Base-by-base conservation (phyloP, 805 yeast species). In the Metahyphopichia silvanorum region DNA sequence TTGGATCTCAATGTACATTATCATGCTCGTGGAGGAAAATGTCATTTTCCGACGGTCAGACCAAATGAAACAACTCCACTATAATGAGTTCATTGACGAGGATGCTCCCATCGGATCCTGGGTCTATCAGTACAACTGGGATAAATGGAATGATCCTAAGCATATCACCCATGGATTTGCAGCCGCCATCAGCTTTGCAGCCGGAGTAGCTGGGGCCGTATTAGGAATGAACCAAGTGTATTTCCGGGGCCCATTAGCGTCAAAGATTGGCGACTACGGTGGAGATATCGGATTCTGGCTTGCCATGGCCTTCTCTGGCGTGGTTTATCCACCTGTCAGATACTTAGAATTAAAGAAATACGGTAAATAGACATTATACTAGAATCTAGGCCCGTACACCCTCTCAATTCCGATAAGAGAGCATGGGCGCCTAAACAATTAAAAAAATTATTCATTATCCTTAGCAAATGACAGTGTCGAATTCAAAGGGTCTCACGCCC, bases 181-280 rank as follows among this genome's bases (percentile, higher is more conserved):
- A 1, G 64, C 66, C 5, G 42, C 58, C 5, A 38, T 44, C 1
- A 46, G 68, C 1, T 60, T 61, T 32, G 31, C 44, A 8, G 34
- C 43, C 24, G 69, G 68, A 4, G 62, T 58, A 1, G 53, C 53
- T 1, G 69, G 68, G 13, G 68, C 68, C 1, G 62, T 58, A 2
- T 48, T 63, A n/a, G 68, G 69, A 3, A 63, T 63, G 69, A 53
- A 62, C 11, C 69, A 63, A 34, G 53, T 57, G 1, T 63, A 63
- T 40, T 63, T 58, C 54, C 45, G 44, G 5, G 69, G 69, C 1
- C 66, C 66, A 2, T 36, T 62, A n/a, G 69, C 68, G 12, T 36
- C 34, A 18, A 38, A 35, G n/a, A 50, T 57, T 5, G 61, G 62
- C 2, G 57, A 38, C 4, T 39, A 37, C 20, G 66, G 66, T 9